Conservation (phyloP, 1,139 yeast species). For the Debaryomyces udenii region DNA sequence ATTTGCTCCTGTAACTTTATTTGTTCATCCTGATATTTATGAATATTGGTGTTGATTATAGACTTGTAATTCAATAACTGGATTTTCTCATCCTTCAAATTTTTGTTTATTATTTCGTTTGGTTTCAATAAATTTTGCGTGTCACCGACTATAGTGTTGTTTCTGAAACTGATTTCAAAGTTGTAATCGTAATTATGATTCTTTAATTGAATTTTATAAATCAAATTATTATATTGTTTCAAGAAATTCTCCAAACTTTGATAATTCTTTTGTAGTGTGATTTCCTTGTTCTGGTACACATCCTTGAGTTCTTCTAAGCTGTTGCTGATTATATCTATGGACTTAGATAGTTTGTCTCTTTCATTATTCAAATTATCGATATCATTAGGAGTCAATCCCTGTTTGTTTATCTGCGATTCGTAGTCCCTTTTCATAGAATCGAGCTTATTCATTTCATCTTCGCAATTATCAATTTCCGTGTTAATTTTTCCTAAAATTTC, state of each 20-base stretch:
- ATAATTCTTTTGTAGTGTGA: constrained; percentile 48
- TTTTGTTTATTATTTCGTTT: constrained; percentile 34
- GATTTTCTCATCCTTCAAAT: constrained; percentile 40
- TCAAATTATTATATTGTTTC: constrained; percentile 57
- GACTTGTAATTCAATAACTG: constrained; percentile 51
- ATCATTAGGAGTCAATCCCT: constrained; percentile 63
- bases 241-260: constrained; percentile 55
- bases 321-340: constrained; percentile 53
- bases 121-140: constrained; percentile 29
- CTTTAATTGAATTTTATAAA: constrained; percentile 47
- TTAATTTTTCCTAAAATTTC: constrained; percentile 56
- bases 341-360: constrained; percentile 57
- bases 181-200: constrained; percentile 27
- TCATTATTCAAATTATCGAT: constrained; percentile 66
- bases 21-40: constrained; percentile 60
- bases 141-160: constrained; percentile 22
- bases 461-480: constrained; percentile 54
- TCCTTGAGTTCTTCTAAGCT: constrained; percentile 41
- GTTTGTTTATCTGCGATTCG: constrained; percentile 50
- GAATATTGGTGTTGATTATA: constrained; percentile 50
- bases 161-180: constrained; percentile 36
- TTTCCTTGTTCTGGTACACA: constrained; percentile 48
- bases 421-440: constrained; percentile 50
- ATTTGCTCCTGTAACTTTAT: constrained; percentile 61
- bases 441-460: constrained; percentile 43